phyloP scores from a whole-genome alignment of 2,329 filamentous ascomycete genomes.

The Beauveria sp. region DNA sequence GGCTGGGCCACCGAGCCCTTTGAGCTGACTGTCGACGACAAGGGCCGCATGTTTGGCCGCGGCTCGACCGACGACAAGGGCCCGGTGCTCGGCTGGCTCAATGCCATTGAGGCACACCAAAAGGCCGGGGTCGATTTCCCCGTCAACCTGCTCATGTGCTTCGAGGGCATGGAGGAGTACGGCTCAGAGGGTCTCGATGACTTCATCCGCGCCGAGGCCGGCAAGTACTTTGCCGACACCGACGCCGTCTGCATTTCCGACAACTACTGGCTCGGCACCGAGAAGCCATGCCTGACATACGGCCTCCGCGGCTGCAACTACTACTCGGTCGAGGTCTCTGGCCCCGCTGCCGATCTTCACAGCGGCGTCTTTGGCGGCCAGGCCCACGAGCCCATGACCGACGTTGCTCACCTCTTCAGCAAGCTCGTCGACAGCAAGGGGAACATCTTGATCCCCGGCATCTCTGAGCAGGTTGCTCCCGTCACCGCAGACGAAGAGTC shows the following conservation, averaged over 20 bases:
- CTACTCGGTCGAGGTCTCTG: slow-evolving; percentile 85
- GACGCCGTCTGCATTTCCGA: slow-evolving; percentile 98
- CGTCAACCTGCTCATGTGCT: slow-evolving; percentile 98
- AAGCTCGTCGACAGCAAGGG: slow-evolving; percentile 83
- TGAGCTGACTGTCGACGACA: slow-evolving; percentile 75
- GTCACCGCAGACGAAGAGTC: slow-evolving; percentile 77
- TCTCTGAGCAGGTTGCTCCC: slow-evolving; percentile 87
- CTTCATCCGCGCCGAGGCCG: slow-evolving; percentile 83
- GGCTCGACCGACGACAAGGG: slow-evolving; percentile 98
- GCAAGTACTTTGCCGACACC: slow-evolving; percentile 89
- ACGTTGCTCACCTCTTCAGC: slow-evolving; percentile 74
- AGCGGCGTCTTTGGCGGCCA: slow-evolving; percentile 95
- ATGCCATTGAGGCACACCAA: slow-evolving; percentile 95
- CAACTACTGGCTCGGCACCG: slow-evolving; percentile 99
- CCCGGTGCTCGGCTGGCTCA: slow-evolving; percentile 93
- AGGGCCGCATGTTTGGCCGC: slow-evolving; percentile 92
- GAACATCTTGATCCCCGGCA: slow-evolving; percentile 89
- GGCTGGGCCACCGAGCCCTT: slow-evolving; percentile 97
- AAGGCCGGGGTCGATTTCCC: slow-evolving; percentile 91
- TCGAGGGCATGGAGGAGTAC: slow-evolving; percentile 99
- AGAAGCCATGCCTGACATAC: slow-evolving; percentile 97
- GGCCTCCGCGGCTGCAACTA: slow-evolving; percentile 97
- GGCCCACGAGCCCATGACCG: slow-evolving; percentile 97
- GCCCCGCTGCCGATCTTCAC: slow-evolving; percentile 89
- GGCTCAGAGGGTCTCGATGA: slow-evolving; percentile 95